Evolutionary conservation across 2,329 filamentous ascomycete genomes (phyloP).

Genomic region (Alternaria panax): DNA sequence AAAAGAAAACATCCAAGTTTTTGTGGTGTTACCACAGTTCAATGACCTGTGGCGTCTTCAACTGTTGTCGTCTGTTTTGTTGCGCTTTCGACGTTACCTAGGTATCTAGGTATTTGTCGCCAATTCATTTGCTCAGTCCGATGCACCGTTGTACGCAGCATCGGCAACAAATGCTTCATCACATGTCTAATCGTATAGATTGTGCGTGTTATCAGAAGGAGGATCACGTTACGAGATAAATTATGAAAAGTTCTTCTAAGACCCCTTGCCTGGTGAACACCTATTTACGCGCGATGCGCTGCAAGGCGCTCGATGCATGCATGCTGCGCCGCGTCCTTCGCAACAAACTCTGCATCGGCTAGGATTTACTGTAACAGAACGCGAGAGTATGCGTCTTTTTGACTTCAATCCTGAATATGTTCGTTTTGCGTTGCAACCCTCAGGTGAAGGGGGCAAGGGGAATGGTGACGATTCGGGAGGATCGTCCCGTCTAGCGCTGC

Average conservation of each 20-base stretch:
- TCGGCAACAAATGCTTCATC: background rate
- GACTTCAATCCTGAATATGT: background rate
- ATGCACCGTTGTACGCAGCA: background rate
- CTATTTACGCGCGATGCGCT: background rate
- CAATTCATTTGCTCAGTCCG: background rate
- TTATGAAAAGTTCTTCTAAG: background rate
- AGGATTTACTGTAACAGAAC: background rate
- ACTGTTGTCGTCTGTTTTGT: background rate
- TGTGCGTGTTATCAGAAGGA: background rate
- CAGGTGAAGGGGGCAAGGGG: conserved; percentile 13
- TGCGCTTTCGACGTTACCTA: background rate
- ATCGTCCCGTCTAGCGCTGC: conserved; percentile 27
- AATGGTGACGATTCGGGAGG: conserved; percentile 23
- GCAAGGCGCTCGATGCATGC: background rate
- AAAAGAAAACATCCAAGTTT: background rate
- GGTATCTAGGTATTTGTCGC: background rate
- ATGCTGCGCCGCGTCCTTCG: background rate
- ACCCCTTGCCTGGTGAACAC: background rate
- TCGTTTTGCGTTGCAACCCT: background rate
- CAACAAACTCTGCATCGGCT: background rate
- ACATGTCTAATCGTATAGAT: background rate
- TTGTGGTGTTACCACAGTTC: background rate
- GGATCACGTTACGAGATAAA: too few species aligned
- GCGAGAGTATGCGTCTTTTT: background rate
- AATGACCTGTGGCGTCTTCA: background rate